Evolutionary conservation across 331 rosid genomes (phyloP), one percentile per base, ranked within the genome.

Genomic region (Phaseolus coccineus): DNA sequence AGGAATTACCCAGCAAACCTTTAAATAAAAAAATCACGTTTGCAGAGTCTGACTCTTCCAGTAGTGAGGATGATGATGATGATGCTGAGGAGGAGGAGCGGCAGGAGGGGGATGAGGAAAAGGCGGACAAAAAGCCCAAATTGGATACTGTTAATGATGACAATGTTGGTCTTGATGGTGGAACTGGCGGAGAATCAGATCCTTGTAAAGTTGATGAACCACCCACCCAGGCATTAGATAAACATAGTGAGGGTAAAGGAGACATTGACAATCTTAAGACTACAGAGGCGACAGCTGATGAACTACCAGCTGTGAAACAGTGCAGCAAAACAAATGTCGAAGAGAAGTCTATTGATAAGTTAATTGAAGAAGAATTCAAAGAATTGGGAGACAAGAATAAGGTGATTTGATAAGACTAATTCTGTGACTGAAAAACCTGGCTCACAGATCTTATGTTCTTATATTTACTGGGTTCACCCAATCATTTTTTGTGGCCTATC

Each of bases 341-440:
- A 63, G 81, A 85, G 56, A 90, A 89, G 85, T 95, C 99, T 31
- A 78, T 95, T 68, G 97, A 93, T 85, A 88, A 57, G 81, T 85
- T 95, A 69, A 91, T 95, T 89, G 99, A 95, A 66, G 97, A 81
- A 6, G 97, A 95, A 82, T 85, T 95, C 3, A 78, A 71, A 80
- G 94, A 90, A 79, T 75, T 95, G 72, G 93, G 89, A 74, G 94
- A 95, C 84, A 93, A 91, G 85, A 91, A 50, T 77, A 95, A 92
- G 99, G 97, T 92, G 77, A 67, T 81, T 79, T 47, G 33, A 78
- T 50, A 6, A 65, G 83, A 78, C 33, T 71, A 16, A 14, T 77
- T 51, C 67, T 81, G 33, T 78, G 56, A 40, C 48, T 33, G 44
- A 74, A 37, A 61, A 74, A 37, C 44, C 69, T 69, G 16, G 30